Percentiles rank a stretch among this genome's conserved stretches.
Evolutionary conservation across 345 rosid genomes (phyloP).

Genomic region (Abelmoschus esculentus): DNA sequence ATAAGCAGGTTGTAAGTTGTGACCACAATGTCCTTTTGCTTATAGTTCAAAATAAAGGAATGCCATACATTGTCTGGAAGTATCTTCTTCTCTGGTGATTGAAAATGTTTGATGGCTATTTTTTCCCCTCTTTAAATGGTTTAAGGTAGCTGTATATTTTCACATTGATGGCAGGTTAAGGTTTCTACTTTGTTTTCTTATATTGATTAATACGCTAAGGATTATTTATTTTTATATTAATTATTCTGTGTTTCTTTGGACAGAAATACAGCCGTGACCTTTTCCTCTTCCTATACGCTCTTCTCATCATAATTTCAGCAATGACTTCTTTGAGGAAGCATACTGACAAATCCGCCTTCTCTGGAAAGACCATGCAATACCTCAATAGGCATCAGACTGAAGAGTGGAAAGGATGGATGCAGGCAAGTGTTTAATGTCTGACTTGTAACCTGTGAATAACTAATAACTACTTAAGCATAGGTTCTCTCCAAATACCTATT

Average conservation of each 20-base stretch:
- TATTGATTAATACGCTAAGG: no score
- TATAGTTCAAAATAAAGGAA: not conserved
- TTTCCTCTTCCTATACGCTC: not conserved
- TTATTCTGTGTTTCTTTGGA: not conserved
- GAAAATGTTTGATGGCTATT: not conserved
- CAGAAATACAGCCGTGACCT: not conserved
- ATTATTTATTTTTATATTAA: not conserved
- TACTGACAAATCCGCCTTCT: not conserved
- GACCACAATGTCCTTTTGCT: not conserved
- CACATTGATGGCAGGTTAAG: not conserved
- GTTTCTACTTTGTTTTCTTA: no score
- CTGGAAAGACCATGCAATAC: slow-evolving; percentile 71
- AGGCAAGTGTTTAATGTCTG: no score
- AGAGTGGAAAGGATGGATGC: not conserved
- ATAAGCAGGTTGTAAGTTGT: not conserved
- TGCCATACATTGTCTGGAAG: not conserved
- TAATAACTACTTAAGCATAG: not conserved
- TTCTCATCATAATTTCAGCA: not conserved
- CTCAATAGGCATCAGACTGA: slow-evolving; percentile 32
- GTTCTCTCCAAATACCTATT: not conserved
- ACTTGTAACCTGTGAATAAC: not conserved
- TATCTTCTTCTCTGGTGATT: not conserved
- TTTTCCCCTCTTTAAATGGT: no score
- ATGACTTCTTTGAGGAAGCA: not conserved
- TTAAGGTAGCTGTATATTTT: not conserved